phyloP scores from a whole-genome alignment of 345 rosid genomes.

The Clausena lansium region DNA sequence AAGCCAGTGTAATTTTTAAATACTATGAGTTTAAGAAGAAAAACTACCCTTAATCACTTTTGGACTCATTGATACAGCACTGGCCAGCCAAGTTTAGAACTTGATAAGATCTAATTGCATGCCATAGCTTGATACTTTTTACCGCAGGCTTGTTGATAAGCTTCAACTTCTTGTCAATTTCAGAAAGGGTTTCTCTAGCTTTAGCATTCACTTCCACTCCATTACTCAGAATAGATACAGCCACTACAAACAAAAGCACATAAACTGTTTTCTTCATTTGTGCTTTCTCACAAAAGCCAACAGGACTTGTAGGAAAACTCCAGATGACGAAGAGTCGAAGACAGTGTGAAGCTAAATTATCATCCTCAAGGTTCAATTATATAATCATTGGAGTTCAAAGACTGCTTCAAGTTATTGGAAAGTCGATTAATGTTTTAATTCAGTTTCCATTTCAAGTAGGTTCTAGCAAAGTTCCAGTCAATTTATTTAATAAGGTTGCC shows the following conservation, averaged over 20 bases:
- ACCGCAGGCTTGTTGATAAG: constrained; percentile 50
- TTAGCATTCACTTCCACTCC: constrained; percentile 5
- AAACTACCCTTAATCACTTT: no score
- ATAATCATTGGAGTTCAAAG: not conserved
- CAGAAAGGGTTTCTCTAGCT: not conserved
- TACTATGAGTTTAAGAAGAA: no score
- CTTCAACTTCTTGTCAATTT: constrained; percentile 33
- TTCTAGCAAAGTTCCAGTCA: not conserved
- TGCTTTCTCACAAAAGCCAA: not conserved
- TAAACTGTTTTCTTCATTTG: constrained; percentile 5
- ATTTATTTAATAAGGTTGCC: not conserved
- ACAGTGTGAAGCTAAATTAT: not conserved
- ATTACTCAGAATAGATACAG: constrained; percentile 13
- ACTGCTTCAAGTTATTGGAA: not conserved
- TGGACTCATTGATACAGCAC: no score
- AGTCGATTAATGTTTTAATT: not conserved
- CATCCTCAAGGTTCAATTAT: not conserved
- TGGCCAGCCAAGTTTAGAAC: no score
- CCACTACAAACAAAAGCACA: constrained; percentile 5
- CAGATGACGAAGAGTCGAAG: not conserved
- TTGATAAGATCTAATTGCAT: not conserved
- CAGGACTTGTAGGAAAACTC: no score
- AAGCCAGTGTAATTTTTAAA: no score
- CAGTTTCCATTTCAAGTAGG: not conserved
- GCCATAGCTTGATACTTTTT: constrained; percentile 22